phyloP scores from a whole-genome alignment of 2,329 filamentous ascomycete genomes.

The Sordariomycetes sp. region DNA sequence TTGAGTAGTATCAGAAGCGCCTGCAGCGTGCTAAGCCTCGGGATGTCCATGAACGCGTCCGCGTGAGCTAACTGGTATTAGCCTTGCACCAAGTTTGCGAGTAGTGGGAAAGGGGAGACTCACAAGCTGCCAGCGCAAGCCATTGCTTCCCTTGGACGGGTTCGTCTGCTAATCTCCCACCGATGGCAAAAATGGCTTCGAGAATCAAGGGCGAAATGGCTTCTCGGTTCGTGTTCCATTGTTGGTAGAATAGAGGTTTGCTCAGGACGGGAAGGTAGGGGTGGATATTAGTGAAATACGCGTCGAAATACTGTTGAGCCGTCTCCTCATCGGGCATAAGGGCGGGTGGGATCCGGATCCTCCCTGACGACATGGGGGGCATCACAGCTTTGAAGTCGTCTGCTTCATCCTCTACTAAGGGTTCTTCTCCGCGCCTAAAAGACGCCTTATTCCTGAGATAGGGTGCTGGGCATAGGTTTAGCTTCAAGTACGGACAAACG shows the following conservation, averaged over 20 bases:
- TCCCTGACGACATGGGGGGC: conserved; percentile 57
- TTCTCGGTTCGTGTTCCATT: conserved; percentile 77
- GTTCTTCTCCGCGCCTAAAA: conserved; percentile 43
- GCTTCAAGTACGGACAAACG: not conserved
- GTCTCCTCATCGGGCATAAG: conserved; percentile 86
- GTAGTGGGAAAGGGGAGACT: conserved; percentile 11
- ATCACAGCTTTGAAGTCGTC: conserved; percentile 65
- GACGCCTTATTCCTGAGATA: conserved; percentile 63
- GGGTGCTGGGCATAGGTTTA: conserved; percentile 46
- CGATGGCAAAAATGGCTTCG: conserved; percentile 85
- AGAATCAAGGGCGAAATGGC: conserved; percentile 81
- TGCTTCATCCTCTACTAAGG: conserved; percentile 54
- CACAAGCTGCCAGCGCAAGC: conserved; percentile 81
- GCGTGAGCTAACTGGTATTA: conserved; percentile 57
- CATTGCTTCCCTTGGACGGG: conserved; percentile 80
- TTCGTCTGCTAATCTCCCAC: conserved; percentile 73
- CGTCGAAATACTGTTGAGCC: conserved; percentile 73
- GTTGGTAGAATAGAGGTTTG: conserved; percentile 70
- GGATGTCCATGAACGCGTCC: conserved; percentile 87
- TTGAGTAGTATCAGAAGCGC: conserved; percentile 81
- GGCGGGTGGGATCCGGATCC: conserved; percentile 80
- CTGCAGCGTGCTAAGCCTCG: conserved; percentile 83
- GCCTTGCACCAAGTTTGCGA: not conserved
- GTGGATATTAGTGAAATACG: conserved; percentile 85
- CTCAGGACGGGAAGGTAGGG: conserved; percentile 88